Percentiles rank a stretch among this genome's conserved stretches.
Evolutionary conservation across 108 stramenopile species (phyloP).

Genomic region (Nannochloropsis granulata): DNA sequence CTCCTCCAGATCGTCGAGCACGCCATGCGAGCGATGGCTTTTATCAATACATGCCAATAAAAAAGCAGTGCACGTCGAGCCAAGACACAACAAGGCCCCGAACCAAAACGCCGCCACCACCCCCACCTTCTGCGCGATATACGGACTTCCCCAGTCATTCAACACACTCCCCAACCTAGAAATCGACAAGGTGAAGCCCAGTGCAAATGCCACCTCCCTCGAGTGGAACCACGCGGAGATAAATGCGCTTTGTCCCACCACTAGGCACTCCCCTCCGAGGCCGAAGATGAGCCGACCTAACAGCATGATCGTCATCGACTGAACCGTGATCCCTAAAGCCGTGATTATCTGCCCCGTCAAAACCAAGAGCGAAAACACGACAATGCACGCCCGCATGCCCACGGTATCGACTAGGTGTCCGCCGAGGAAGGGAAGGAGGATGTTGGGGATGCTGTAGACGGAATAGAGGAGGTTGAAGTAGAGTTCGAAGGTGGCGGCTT

Average conservation of each 20-base stretch:
- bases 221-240: conserved; percentile 18
- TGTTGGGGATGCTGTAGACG: conserved; percentile 19
- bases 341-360: background rate
- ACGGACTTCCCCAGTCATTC: conserved; percentile 11
- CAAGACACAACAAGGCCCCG: background rate
- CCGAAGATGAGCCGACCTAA: conserved; percentile 11
- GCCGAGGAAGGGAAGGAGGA: conserved; percentile 17
- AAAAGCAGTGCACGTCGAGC: background rate
- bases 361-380: background rate
- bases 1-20: background rate
- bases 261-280: conserved; percentile 9
- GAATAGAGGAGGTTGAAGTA: conserved; percentile 16
- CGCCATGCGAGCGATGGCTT: background rate
- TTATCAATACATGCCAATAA: background rate
- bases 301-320: conserved; percentile 1
- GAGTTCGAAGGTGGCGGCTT: conserved; percentile 1
- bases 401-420: conserved; percentile 16
- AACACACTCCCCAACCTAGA: conserved; percentile 2
- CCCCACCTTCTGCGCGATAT: background rate
- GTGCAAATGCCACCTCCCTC: conserved; percentile 14
- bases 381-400: conserved; percentile 1
- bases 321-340: background rate
- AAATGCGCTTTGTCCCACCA: conserved; percentile 3
- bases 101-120: conserved; percentile 7
- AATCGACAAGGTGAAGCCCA: conserved; percentile 12